These are phyloP conservation scores for Citropsis articulata DNA, from an alignment of 345 rosid genomes.

Conservation along the genomic window DNA sequence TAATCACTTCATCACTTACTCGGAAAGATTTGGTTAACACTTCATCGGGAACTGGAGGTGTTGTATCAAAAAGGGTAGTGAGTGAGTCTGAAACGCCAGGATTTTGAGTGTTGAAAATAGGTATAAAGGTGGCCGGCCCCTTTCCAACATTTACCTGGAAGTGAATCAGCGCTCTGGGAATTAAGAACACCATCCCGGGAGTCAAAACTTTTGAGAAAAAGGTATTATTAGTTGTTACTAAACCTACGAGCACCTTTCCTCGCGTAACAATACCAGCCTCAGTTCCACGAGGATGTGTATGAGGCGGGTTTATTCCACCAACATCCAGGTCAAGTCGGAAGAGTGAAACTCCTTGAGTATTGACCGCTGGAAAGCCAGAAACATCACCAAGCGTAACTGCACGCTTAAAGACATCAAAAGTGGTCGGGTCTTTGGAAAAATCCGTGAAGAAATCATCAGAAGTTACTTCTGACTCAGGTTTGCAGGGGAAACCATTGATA, in stretches of 20 bases:
- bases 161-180: slow-evolving; percentile 65
- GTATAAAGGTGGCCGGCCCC: slow-evolving; percentile 48
- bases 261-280: slow-evolving; percentile 52
- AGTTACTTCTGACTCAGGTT: slow-evolving; percentile 40
- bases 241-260: slow-evolving; percentile 67
- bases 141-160: slow-evolving; percentile 72
- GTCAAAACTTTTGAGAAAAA: slow-evolving; percentile 46
- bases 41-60: slow-evolving; percentile 53
- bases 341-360: slow-evolving; percentile 67
- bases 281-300: slow-evolving; percentile 60
- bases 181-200: slow-evolving; percentile 58
- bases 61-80: slow-evolving; percentile 41
- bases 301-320: slow-evolving; percentile 68
- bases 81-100: slow-evolving; percentile 49
- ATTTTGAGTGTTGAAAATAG: slow-evolving; percentile 74
- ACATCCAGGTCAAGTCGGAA: slow-evolving; percentile 64
- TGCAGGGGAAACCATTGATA: slow-evolving; percentile 77
- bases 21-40: slow-evolving; percentile 59
- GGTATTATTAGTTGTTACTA: slow-evolving; percentile 45
- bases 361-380: slow-evolving; percentile 52
- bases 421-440: slow-evolving; percentile 41
- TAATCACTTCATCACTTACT: slow-evolving; percentile 37
- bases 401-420: slow-evolving; percentile 31
- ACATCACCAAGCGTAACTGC: slow-evolving; percentile 40
- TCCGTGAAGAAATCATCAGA: slow-evolving; percentile 69